These are phyloP conservation scores for Yarrowia alimentaria DNA, from an alignment of 805 yeast species.

Conservation along the genomic window DNA sequence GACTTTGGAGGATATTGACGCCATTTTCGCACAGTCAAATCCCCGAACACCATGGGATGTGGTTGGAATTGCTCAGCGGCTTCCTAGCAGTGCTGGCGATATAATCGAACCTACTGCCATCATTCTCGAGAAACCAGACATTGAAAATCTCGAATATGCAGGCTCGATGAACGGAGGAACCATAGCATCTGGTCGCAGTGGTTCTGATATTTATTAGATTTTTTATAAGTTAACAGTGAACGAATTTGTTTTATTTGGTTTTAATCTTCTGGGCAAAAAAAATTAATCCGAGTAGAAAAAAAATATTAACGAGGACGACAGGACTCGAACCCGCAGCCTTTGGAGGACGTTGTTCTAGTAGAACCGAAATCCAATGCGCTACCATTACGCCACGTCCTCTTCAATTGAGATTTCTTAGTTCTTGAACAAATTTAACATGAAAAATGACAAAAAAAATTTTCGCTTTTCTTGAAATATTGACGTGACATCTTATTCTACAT, in stretches of 20 bases:
- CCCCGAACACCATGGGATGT: constrained; percentile 47
- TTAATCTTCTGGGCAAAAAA: too few species aligned
- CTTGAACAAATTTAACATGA: neutral
- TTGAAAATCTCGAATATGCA: neutral
- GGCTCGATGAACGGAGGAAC: constrained; percentile 2
- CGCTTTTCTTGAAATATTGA: too few species aligned
- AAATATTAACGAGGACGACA: constrained; percentile 15
- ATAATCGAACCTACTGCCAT: constrained; percentile 29
- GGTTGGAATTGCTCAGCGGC: constrained; percentile 40
- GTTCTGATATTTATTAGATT: constrained; percentile 13
- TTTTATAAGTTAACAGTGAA: too few species aligned
- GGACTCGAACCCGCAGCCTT: constrained; percentile 27
- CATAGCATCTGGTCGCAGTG: neutral
- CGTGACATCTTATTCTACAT: too few species aligned
- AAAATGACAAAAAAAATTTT: too few species aligned
- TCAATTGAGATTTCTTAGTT: too few species aligned
- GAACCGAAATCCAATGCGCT: constrained; percentile 27
- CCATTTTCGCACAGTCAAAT: constrained; percentile 32
- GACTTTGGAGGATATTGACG: constrained; percentile 16
- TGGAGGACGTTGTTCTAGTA: constrained; percentile 26
- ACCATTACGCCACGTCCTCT: constrained; percentile 27
- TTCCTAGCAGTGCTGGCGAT: constrained; percentile 31
- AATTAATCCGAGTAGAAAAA: too few species aligned
- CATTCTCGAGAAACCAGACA: constrained; percentile 14
- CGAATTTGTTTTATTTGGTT: too few species aligned